Percentiles rank a stretch among this genome's conserved stretches.
phyloP scores from a whole-genome alignment of 805 yeast genomes.

The Ogataea thermomethanolica region DNA sequence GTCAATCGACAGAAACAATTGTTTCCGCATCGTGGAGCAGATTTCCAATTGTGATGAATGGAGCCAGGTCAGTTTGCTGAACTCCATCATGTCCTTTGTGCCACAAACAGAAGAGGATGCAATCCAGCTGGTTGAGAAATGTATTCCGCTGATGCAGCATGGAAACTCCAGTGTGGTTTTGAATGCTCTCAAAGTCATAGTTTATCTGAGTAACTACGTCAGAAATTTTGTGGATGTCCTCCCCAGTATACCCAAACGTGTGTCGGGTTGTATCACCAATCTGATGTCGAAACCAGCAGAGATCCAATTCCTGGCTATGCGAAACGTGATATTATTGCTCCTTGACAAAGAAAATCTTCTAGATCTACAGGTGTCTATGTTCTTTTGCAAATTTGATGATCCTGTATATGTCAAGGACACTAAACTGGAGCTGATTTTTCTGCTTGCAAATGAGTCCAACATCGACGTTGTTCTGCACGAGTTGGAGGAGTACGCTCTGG shows the following conservation, averaged over 20 bases:
- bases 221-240: constrained; percentile 51
- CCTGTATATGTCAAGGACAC: constrained; percentile 88
- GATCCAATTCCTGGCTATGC: constrained; percentile 73
- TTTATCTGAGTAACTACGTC: constrained; percentile 72
- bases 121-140: constrained; percentile 55
- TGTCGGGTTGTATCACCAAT: constrained; percentile 67
- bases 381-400: constrained; percentile 81
- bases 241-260: constrained; percentile 50
- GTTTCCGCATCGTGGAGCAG: constrained; percentile 38
- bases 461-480: constrained; percentile 64
- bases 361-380: constrained; percentile 67
- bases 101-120: constrained; percentile 74
- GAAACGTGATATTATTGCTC: constrained; percentile 75
- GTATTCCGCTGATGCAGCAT: constrained; percentile 72
- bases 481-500: constrained; percentile 81
- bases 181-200: constrained; percentile 67
- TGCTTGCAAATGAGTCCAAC: constrained; percentile 66
- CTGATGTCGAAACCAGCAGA: constrained; percentile 76
- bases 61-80: constrained; percentile 67
- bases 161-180: constrained; percentile 78
- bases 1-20: constrained; percentile 48
- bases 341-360: constrained; percentile 61
- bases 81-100: constrained; percentile 61
- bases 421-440: constrained; percentile 79
- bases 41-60: constrained; percentile 57